Evolutionary conservation across 345 rosid species (phyloP), one percentile per base, ranked within the genome.

Genomic region (Litchi chinensis): DNA sequence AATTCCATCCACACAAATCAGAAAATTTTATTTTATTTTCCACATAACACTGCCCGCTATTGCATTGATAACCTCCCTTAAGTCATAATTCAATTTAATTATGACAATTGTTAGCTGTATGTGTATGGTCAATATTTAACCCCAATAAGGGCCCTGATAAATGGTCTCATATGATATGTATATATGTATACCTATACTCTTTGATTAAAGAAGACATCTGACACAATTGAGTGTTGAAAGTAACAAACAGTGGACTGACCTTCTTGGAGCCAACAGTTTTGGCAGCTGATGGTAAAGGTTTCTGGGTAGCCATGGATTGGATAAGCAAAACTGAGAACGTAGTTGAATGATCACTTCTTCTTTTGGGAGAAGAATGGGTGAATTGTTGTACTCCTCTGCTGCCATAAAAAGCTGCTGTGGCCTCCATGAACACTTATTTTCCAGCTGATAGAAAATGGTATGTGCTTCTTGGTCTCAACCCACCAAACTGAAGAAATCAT

Each of bases 261-360:
- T 88, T 93, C 79, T 71, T 87, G 18, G 94, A 82, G 81, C 88
- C 70, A 18, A 84, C 68, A 46, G 91, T 91, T 83, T 70, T 92
- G 76, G 93, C 64, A 44, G 88, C 70, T 2, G 93, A 79, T 21
- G 92, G 85, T n/a, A 81, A 77, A 57, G 91, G 94, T 78, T 89
- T 91, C 91, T 90, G 90, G 78, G 90, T 77, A 0, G 93, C 97
- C 97, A 94, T 88, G 81, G 92, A 88, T 67, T 85, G 89, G 65
- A 90, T 76, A 11, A 84, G 67, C 64, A 87, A 77, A 48, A 82
- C 80, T 37, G 85, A 75, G 22, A 16, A 80, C 26, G 79, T 68
- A 3, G 73, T 43, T 22, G 82, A 44, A 57, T 54, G 26, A 10
- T 54, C 65, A 3, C 76, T 16, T 68, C 60, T 44, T 12, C 68